Conservation (phyloP, 345 rosid genomes). For the Turritis glabra region DNA sequence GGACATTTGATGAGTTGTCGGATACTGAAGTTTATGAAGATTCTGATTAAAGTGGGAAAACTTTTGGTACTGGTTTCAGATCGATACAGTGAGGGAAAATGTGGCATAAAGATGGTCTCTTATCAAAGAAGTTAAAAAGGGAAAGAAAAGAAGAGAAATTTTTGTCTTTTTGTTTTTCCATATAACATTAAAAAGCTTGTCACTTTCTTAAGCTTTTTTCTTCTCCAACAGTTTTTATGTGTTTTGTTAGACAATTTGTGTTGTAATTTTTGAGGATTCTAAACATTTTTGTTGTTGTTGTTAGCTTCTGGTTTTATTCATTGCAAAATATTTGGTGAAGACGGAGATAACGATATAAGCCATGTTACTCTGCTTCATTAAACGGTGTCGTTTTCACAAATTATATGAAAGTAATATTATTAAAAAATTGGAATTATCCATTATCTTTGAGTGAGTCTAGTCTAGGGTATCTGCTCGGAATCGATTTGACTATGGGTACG, state of each 20-base stretch:
- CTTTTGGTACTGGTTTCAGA: slow-evolving; percentile 15
- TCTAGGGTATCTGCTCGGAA: slow-evolving; percentile 39
- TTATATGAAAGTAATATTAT: background rate
- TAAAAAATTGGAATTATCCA: slow-evolving; percentile 13
- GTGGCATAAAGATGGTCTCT: slow-evolving; percentile 24
- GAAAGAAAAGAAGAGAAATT: background rate
- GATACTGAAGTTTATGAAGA: slow-evolving; percentile 73
- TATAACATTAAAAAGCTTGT: slow-evolving; percentile 17
- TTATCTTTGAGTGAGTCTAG: slow-evolving; percentile 18
- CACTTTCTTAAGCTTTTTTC: background rate
- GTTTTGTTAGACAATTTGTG: slow-evolving; percentile 32
- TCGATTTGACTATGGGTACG: slow-evolving; percentile 50
- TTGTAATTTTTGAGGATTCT: slow-evolving; percentile 35
- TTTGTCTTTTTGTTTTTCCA: slow-evolving; percentile 18
- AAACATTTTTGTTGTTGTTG: background rate
- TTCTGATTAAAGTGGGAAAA: slow-evolving; percentile 55
- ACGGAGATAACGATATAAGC: background rate
- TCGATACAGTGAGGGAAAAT: slow-evolving; percentile 22
- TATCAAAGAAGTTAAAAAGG: background rate
- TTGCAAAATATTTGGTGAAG: background rate
- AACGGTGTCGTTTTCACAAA: slow-evolving; percentile 3
- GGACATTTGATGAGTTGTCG: slow-evolving; percentile 78
- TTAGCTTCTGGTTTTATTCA: background rate
- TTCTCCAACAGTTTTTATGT: background rate
- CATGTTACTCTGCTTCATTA: background rate